Evolutionary conservation across 1,284 basidiomycete species (phyloP).

Genomic region (Porodaedalea pini): DNA sequence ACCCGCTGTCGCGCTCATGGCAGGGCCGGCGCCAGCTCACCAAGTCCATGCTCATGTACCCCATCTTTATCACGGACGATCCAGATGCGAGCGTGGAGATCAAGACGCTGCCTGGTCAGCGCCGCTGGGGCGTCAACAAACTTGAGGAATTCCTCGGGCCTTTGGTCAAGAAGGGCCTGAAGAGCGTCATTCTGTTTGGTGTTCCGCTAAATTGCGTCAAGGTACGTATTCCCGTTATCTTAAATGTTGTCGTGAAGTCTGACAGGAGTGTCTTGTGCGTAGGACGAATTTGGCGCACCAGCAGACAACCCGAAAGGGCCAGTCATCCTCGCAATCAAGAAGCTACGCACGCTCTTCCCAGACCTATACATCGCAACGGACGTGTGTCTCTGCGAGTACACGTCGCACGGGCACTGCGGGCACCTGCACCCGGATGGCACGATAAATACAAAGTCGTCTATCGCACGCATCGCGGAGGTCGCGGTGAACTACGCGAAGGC

Average conservation of each 20-base stretch:
- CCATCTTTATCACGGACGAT: constrained; percentile 94
- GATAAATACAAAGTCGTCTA: constrained; percentile 74
- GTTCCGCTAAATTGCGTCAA: constrained; percentile 85
- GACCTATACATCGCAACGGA: constrained; percentile 86
- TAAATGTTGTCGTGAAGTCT: constrained; percentile 1
- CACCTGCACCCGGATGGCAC: constrained; percentile 71
- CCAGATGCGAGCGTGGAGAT: constrained; percentile 80
- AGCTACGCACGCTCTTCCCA: constrained; percentile 78
- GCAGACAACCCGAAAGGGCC: constrained; percentile 91
- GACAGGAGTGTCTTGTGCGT: not conserved
- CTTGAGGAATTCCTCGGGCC: constrained; percentile 87
- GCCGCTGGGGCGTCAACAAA: constrained; percentile 91
- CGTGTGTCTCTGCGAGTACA: constrained; percentile 99
- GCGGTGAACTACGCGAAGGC: constrained; percentile 91
- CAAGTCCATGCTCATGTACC: constrained; percentile 96
- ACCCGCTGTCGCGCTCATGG: constrained; percentile 83
- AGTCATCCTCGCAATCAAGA: constrained; percentile 87
- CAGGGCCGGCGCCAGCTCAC: constrained; percentile 74
- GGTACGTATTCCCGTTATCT: constrained; percentile 46
- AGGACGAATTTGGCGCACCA: constrained; percentile 83
- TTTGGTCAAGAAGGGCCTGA: constrained; percentile 84
- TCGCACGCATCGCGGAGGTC: constrained; percentile 86
- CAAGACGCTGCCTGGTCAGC: constrained; percentile 77
- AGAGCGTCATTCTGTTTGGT: constrained; percentile 94
- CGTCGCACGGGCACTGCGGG: constrained; percentile 97